Percentiles rank a stretch among this genome's conserved stretches.
Conservation (phyloP, 2,329 filamentous ascomycete genomes). For the Aspergillus uvarum region DNA sequence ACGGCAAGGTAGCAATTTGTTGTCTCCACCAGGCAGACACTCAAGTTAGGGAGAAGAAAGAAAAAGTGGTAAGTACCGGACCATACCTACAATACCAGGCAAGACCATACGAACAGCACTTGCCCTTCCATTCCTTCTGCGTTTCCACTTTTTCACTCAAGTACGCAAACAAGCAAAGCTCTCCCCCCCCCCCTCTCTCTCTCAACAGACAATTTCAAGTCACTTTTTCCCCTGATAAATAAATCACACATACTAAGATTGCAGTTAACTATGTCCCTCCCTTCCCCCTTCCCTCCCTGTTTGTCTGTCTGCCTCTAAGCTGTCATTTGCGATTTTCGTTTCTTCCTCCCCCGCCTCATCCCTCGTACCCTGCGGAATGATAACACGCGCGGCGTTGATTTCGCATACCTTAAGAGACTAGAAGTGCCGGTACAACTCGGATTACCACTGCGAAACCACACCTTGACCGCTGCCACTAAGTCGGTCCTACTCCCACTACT, state of each 20-base stretch:
- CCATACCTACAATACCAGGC: not conserved
- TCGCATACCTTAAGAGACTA: not conserved
- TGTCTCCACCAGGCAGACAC: not conserved
- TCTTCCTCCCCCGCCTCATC: not conserved
- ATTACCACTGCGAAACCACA: not conserved
- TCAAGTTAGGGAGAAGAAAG: too few species aligned
- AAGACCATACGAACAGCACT: constrained; percentile 1
- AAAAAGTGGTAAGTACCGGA: constrained; percentile 4
- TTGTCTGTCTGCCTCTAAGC: too few species aligned
- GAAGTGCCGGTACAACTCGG: not conserved
- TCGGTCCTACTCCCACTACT: not conserved
- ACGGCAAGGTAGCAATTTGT: constrained; percentile 5
- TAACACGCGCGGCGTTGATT: not conserved
- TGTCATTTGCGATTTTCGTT: not conserved
- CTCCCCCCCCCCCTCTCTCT: not conserved
- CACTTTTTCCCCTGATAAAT: not conserved
- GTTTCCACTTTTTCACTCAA: not conserved
- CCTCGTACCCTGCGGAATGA: not conserved
- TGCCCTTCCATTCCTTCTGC: not conserved
- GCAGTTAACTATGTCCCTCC: not conserved
- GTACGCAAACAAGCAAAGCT: not conserved
- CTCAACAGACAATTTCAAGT: not conserved
- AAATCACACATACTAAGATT: not conserved
- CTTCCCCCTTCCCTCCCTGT: not conserved
- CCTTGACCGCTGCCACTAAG: constrained; percentile 21